These are phyloP conservation scores for Xylaria sp. DNA, from an alignment of 2,329 filamentous ascomycete genomes.

Conservation along the genomic window DNA sequence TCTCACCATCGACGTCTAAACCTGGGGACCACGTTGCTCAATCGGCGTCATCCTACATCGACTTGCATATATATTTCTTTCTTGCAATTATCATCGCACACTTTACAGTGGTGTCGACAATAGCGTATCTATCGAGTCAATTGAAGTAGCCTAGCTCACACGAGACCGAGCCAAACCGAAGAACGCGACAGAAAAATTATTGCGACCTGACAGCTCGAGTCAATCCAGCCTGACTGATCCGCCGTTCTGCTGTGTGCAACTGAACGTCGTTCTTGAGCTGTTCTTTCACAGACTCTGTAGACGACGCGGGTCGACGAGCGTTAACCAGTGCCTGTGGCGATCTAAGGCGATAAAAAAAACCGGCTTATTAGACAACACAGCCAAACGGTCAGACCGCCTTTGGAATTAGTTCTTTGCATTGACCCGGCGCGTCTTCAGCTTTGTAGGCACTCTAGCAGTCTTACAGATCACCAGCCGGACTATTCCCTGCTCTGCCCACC, in stretches of 20 bases:
- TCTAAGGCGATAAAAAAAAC: slow-evolving; percentile 19
- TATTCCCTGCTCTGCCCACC: slow-evolving; percentile 24
- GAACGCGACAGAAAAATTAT: slow-evolving; percentile 27
- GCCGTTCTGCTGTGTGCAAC: not conserved
- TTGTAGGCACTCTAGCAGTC: slow-evolving; percentile 31
- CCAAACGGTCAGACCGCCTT: slow-evolving; percentile 34
- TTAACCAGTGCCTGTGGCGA: slow-evolving; percentile 20
- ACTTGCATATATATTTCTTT: slow-evolving; percentile 20
- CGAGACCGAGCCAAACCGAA: slow-evolving; percentile 3
- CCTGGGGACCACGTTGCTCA: not conserved
- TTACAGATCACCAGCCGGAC: slow-evolving; percentile 25
- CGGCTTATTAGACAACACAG: slow-evolving; percentile 35
- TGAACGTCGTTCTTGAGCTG: slow-evolving; percentile 16
- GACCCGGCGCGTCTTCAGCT: slow-evolving; percentile 38
- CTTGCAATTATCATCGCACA: slow-evolving; percentile 11
- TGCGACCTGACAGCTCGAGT: slow-evolving; percentile 9
- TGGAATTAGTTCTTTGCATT: slow-evolving; percentile 32
- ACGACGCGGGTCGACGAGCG: slow-evolving; percentile 19
- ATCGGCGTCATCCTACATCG: slow-evolving; percentile 16
- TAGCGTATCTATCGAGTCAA: slow-evolving; percentile 11
- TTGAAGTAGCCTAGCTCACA: slow-evolving; percentile 1
- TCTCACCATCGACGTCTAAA: slow-evolving; percentile 12
- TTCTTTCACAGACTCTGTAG: slow-evolving; percentile 15
- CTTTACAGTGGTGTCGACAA: not conserved
- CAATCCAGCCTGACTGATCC: slow-evolving; percentile 1